phyloP scores from a whole-genome alignment of 306 rosid species.

The Sophora flavescens region DNA sequence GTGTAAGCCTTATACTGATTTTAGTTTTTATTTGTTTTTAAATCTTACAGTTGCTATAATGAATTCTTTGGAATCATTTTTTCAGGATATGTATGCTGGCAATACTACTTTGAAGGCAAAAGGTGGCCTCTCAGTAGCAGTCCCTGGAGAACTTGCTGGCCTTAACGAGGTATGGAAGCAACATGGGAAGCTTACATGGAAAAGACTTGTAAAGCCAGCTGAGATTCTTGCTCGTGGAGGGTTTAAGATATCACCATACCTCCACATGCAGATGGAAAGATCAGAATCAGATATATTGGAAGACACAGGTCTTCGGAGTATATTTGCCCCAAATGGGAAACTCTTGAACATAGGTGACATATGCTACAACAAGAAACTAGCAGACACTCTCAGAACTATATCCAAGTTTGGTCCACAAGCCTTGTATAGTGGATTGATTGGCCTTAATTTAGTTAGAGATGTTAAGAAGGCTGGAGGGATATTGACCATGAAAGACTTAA shows the following conservation, averaged over 20 bases:
- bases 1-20: not conserved
- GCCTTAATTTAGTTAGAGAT: slow-evolving; percentile 69
- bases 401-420: slow-evolving; percentile 60
- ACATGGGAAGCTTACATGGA: slow-evolving; percentile 83
- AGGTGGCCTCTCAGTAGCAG: slow-evolving; percentile 75
- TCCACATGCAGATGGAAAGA: slow-evolving; percentile 61
- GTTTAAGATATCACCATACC: slow-evolving; percentile 73
- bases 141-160: slow-evolving; percentile 87
- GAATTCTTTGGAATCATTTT: slow-evolving; percentile 1
- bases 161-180: slow-evolving; percentile 76
- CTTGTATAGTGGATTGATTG: slow-evolving; percentile 71
- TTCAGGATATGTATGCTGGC: slow-evolving; percentile 78
- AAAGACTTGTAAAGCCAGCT: slow-evolving; percentile 74
- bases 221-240: slow-evolving; percentile 74
- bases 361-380: slow-evolving; percentile 65
- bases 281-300: slow-evolving; percentile 58
- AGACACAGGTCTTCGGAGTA: slow-evolving; percentile 65
- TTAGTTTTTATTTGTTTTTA: not conserved
- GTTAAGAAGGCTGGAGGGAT: slow-evolving; percentile 76
- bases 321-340: slow-evolving; percentile 74
- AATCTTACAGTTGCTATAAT: not conserved
- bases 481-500: slow-evolving; percentile 65
- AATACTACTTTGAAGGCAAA: slow-evolving; percentile 58
- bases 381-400: slow-evolving; percentile 59
- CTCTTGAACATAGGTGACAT: slow-evolving; percentile 64